These are phyloP conservation scores for Sugiyamaella floridensis DNA, from an alignment of 805 yeast genomes.

Conservation along the genomic window DNA sequence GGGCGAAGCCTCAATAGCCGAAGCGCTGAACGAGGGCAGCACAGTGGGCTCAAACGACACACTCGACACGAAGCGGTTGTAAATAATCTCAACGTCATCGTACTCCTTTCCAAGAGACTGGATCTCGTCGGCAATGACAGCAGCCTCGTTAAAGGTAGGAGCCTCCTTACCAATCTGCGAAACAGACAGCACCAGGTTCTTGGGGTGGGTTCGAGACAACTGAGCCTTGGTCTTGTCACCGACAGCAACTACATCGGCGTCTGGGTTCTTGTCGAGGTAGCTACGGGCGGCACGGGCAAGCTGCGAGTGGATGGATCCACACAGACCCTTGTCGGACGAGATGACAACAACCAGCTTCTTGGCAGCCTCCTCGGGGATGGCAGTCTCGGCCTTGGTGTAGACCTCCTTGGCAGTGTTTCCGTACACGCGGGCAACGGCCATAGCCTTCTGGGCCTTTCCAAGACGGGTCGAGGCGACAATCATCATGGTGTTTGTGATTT, in stretches of 20 bases:
- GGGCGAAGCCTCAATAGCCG: constrained; percentile 74
- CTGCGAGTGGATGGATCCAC: constrained; percentile 98
- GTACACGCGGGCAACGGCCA: constrained; percentile 80
- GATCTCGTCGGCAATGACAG: constrained; percentile 83
- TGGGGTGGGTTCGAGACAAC: constrained; percentile 73
- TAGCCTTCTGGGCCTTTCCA: constrained; percentile 91
- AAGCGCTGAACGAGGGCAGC: constrained; percentile 59
- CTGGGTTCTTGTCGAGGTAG: constrained; percentile 54
- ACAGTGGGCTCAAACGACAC: constrained; percentile 83
- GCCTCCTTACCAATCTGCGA: constrained; percentile 95
- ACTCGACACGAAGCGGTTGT: constrained; percentile 81
- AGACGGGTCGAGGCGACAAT: constrained; percentile 97
- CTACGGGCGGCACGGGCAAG: constrained; percentile 80
- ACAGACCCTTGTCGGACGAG: constrained; percentile 95
- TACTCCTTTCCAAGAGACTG: constrained; percentile 49
- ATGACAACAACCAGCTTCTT: constrained; percentile 79
- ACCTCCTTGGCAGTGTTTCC: constrained; percentile 74
- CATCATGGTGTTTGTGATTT: constrained; percentile 99
- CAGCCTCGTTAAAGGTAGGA: constrained; percentile 86
- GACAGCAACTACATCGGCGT: constrained; percentile 73
- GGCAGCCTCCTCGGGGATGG: constrained; percentile 42
- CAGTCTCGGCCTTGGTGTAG: constrained; percentile 75
- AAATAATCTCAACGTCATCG: constrained; percentile 70
- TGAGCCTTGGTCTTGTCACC: constrained; percentile 95
- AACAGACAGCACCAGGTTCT: constrained; percentile 65